phyloP scores from a whole-genome alignment of 345 rosid species.

The Geranium brycei region DNA sequence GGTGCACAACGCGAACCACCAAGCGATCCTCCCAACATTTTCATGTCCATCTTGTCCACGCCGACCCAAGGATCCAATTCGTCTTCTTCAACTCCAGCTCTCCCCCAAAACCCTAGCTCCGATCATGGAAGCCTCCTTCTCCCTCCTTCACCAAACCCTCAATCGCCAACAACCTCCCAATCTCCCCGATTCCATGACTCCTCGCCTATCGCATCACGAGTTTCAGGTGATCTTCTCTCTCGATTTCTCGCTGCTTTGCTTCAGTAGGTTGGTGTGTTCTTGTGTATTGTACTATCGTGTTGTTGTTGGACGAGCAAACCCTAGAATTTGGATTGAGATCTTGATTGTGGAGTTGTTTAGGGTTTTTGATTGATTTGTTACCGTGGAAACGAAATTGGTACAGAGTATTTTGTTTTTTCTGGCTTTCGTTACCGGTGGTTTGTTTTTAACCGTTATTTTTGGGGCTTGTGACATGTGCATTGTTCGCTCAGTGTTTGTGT shows the following conservation, averaged over 20 bases:
- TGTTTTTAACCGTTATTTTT: too few species aligned
- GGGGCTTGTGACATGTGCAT: too few species aligned
- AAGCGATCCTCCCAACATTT: constrained; percentile 22
- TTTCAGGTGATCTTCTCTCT: neutral
- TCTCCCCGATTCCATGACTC: neutral
- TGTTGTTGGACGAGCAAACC: neutral
- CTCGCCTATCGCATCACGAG: neutral
- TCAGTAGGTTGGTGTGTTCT: neutral
- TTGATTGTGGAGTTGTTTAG: neutral
- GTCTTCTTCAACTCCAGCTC: constrained; percentile 26
- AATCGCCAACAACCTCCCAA: too few species aligned
- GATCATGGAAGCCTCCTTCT: constrained; percentile 45
- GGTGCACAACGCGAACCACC: neutral
- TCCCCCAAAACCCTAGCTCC: constrained; percentile 41
- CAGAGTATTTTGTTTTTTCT: too few species aligned
- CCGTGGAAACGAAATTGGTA: too few species aligned
- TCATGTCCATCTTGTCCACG: constrained; percentile 97
- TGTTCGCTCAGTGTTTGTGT: too few species aligned
- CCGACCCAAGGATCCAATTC: constrained; percentile 42
- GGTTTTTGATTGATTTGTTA: too few species aligned
- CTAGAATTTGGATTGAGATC: neutral
- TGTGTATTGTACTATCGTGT: neutral
- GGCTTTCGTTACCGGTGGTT: too few species aligned
- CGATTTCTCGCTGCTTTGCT: neutral
- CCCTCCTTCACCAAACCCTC: constrained; percentile 14